phyloP scores from a whole-genome alignment of 2,329 filamentous ascomycete genomes.

The Beauveria pseudobassiana region DNA sequence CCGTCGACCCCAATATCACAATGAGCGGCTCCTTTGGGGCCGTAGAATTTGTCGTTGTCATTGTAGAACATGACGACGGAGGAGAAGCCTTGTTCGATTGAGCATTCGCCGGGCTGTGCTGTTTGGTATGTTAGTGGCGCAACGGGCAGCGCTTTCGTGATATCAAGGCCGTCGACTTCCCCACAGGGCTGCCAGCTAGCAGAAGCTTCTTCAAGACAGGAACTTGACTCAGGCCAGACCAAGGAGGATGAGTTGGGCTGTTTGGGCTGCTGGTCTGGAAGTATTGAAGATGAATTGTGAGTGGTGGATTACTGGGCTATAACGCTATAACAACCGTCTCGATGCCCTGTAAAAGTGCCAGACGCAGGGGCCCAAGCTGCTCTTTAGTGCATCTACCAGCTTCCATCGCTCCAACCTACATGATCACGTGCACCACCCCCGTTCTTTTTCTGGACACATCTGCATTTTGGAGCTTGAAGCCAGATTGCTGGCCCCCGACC shows the following conservation, averaged over 20 bases:
- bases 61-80: slow-evolving; percentile 31
- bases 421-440: slow-evolving; percentile 24
- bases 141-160: background rate
- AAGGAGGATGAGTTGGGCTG: background rate
- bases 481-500: slow-evolving; percentile 32
- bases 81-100: background rate
- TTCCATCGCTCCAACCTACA: background rate
- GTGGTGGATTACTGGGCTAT: background rate
- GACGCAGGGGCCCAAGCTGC: background rate
- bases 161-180: background rate
- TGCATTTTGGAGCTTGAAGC: slow-evolving; percentile 35
- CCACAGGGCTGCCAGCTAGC: background rate
- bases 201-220: background rate
- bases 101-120: slow-evolving; percentile 4
- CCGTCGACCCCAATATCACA: slow-evolving; percentile 80
- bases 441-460: slow-evolving; percentile 37
- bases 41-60: slow-evolving; percentile 26
- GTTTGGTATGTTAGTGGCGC: background rate
- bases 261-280: background rate
- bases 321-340: background rate
- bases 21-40: slow-evolving; percentile 56
- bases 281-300: too few relatives aligned
- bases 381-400: background rate
- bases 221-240: background rate
- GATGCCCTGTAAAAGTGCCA: background rate